Evolutionary conservation across 2,329 filamentous ascomycete genomes (phyloP), one percentile per base, ranked within the genome.

Genomic region (Ophiostoma sp.): DNA sequence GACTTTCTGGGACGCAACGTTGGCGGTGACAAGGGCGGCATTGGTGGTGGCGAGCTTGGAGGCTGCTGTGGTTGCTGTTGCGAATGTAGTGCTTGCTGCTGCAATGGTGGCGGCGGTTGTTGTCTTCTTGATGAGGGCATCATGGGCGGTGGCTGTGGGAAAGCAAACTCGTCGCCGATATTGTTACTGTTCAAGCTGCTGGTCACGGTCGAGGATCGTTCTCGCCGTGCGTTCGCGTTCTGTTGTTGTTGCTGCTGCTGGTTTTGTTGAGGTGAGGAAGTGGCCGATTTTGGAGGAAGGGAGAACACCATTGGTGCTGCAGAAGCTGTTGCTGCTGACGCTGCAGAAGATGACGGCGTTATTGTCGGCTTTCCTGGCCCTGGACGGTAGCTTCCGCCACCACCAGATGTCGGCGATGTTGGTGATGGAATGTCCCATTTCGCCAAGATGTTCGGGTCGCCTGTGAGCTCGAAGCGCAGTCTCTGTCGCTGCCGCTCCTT

Each of bases 401-500:
- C 66, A 1, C 50, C 66, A 7, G 68, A 17, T 11, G 50, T 11
- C 22, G 33, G 33, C 8, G 45, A 33, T 36, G 45, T 52, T 11
- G 31, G 31, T 9, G 45, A 50, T 25, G 28, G 66, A 0, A 25
- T 36, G 31, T 31, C 42, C 17, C n/a, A 45, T 39, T 31, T 57
- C 57, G n/a, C 39, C 50, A 76, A 28, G n/a, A 75, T 73, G 19
- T 75, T 66, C 3, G 42, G 39, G 39, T 76, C 75, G 36, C 74
- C 75, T 17, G 64, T 66, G n/a, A 77, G 73, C 72, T 75, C 70
- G 22, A 69, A 42, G 17, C 76, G 74, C 61, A 77, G 70, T 31
- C 45, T 50, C 17, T 71, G 68, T 5, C 72, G 69, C 22, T 71
- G 66, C 7, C 50, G 50, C 45, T 75, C 76, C 17, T 75, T 75